Evolutionary conservation across 164 flowering plant species (phyloP), one percentile per base, ranked within the genome.

Genomic region (Vitis cinerea): DNA sequence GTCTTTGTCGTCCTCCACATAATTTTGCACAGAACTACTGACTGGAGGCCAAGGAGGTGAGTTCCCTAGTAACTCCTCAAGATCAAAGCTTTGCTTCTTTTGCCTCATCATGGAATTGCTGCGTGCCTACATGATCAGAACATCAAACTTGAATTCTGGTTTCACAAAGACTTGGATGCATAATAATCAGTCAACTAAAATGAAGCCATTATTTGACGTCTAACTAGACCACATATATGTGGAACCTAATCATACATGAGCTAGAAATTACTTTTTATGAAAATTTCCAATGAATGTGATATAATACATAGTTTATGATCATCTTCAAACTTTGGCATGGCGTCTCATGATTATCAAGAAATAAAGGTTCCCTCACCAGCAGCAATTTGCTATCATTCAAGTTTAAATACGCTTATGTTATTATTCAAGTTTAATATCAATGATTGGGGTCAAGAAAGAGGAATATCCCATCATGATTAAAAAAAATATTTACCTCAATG

Each of bases 31-130:
- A 8, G 87, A 86, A 69, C 78, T 80, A 59, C 60, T 77, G 53
- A 84, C 86, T 2, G 86, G 88, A 19, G 94, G 93, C 97, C 97
- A 90, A 12, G 88, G 83, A 66, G 92, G 89, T 48, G 92, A 86
- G 76, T 78, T 87, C 47, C 76, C 84, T 17, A 83, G 72, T 60
- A 89, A 70, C 64, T 89, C 97, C 54, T 88, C 92, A 17, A 83
- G 84, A 74, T 90, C 98, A 70, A 86, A 80, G 73, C 86, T 83
- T 71, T 75, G 84, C 63, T 57, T 82, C 81, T 79, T 92, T 77
- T 81, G 87, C 80, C 83, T 82, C 27, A 71, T 16, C 2, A 74
- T 58, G 55, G 86, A 73, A 59, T 83, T 87, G 65, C 69, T 77
- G 29, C 71, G 72, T 11, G 74, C 76, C 98, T 94, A 70, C 55